Evolutionary conservation across 2,329 filamentous ascomycete genomes (phyloP).

Genomic region (Neonectria faginata): DNA sequence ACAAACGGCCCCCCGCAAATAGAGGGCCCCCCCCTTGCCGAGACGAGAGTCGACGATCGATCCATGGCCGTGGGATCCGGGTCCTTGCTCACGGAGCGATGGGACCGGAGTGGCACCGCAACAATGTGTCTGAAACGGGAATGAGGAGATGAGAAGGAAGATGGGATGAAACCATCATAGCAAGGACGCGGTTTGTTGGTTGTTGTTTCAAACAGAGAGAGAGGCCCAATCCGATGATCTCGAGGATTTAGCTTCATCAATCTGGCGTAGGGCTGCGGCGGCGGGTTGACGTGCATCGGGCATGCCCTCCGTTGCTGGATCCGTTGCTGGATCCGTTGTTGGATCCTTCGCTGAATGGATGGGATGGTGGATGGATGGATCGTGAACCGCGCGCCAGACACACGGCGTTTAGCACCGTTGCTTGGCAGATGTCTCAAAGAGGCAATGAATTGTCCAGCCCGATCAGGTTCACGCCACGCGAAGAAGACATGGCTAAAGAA

Average conservation of each 20-base stretch:
- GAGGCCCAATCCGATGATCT: background rate
- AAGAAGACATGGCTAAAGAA: background rate
- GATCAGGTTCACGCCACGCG: background rate
- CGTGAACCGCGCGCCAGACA: conserved; percentile 22
- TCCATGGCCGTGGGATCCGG: conserved; percentile 2
- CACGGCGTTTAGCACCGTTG: background rate
- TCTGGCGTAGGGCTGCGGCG: conserved; percentile 5
- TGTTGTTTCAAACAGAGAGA: conserved; percentile 8
- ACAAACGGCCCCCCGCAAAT: conserved; percentile 6
- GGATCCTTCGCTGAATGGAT: background rate
- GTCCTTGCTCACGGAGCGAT: conserved; percentile 1
- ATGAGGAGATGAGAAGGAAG: conserved; percentile 3
- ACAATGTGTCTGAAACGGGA: conserved; percentile 25
- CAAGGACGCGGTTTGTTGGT: background rate
- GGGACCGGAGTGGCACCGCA: conserved; percentile 2
- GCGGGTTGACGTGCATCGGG: background rate
- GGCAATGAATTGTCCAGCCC: background rate
- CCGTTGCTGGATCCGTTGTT: background rate
- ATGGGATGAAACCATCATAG: conserved; percentile 18
- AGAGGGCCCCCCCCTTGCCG: background rate
- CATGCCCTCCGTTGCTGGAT: background rate
- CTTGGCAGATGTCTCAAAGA: conserved; percentile 1
- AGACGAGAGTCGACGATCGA: conserved; percentile 13
- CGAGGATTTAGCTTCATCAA: conserved; percentile 2
- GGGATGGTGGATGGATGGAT: background rate